Base-by-base conservation (phyloP, 257 asterid genomes). In the Verbena officinalis region DNA sequence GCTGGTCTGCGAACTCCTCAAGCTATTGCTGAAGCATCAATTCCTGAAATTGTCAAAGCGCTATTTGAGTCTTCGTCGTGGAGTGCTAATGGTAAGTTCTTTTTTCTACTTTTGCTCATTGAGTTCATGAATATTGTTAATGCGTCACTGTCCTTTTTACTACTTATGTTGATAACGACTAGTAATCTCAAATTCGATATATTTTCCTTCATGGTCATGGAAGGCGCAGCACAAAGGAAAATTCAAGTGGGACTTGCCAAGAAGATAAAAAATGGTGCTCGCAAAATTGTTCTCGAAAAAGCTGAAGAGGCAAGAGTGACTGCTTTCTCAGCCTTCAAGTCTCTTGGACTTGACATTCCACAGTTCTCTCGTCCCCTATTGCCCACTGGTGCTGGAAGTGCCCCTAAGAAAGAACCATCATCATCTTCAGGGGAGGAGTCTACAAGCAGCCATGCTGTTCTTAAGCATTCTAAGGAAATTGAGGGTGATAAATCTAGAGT, bases 281-380 rank as follows among this genome's bases (percentile, higher is more conserved):
- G 99, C 48, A 93, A 74, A 80, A 87, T 86, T 78, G 96, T 93
- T 70, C 84, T 93, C 30, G 99, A 90, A 39, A 93, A 90, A 81
- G 99, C 99, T 74, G 99, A 93, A 81, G 99, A 90, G 79, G 99
- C 99, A 62, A 86, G 97, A 73, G 46, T 84, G 73, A 91, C 95
- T 68, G 99, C 99, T 61, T 90, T 90, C 77, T 78, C 99, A 54
- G 96, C 99, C 48, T 93, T 93, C 70, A 90, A 78, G 73, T 87
- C 95, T 64, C 95, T 93, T 72, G 97, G 99, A 74, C 84, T 90
- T 62, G 86, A 87, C 48, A 78, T 88, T 63, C 76, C 90, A 23
- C 85, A 73, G 57, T 73, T 87, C 67, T 77, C 93, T 69, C 84
- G 59, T 56, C 86, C 96, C 42, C 49, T 84, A 64, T 65, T 84